phyloP scores from a whole-genome alignment of 2,329 filamentous ascomycete species.

The Pseudogymnoascus verrucosus region DNA sequence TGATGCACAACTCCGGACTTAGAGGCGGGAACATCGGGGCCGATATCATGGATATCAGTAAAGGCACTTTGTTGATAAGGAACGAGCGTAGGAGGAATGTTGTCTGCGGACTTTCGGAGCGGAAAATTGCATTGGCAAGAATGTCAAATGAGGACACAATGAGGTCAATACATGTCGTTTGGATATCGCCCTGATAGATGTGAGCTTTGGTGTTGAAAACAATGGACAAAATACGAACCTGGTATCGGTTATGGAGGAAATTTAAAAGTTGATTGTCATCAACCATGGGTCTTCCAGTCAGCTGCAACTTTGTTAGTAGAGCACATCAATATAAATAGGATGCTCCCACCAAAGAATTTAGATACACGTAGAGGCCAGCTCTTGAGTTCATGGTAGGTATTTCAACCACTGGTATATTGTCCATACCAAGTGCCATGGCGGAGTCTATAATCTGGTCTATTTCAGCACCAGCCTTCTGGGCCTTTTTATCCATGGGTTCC shows the following conservation, averaged over 20 bases:
- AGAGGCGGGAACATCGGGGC: constrained; percentile 50
- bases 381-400: constrained; percentile 66
- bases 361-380: constrained; percentile 75
- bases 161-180: constrained; percentile 70
- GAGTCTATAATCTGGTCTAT: constrained; percentile 53
- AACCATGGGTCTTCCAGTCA: constrained; percentile 72
- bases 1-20: constrained; percentile 56
- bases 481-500: constrained; percentile 47
- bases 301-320: constrained; percentile 41
- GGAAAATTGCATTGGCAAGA: constrained; percentile 77
- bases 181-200: constrained; percentile 57
- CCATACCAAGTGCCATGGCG: constrained; percentile 40
- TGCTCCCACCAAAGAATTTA: constrained; percentile 67
- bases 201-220: constrained; percentile 23
- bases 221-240: constrained; percentile 40
- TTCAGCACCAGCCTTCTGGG: constrained; percentile 39
- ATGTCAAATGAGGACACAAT: constrained; percentile 86
- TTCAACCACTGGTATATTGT: constrained; percentile 44
- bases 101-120: constrained; percentile 49
- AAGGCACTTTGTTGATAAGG: constrained; percentile 65
- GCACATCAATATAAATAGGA: background rate
- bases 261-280: constrained; percentile 73
- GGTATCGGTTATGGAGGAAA: constrained; percentile 78
- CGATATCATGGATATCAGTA: constrained; percentile 50
- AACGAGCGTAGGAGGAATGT: constrained; percentile 77